Percentiles rank a stretch among this genome's conserved stretches.
Conservation (phyloP, 1,284 basidiomycete genomes). For the Ceratobasidium sp. region DNA sequence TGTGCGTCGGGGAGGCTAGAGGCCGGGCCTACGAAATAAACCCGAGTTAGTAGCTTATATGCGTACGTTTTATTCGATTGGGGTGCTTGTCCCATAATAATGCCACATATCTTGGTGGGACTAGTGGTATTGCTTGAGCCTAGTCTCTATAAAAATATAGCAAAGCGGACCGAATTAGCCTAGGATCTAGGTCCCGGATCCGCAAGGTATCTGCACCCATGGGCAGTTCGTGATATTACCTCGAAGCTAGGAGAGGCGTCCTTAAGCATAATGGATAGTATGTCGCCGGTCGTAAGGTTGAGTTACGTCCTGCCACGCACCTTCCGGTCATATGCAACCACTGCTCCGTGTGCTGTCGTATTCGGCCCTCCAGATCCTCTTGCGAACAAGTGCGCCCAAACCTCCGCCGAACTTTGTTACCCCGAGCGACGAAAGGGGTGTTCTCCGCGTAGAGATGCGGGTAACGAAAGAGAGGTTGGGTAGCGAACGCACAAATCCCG, state of each 20-base stretch:
- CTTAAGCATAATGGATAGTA: conserved; percentile 42
- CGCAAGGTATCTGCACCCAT: conserved; percentile 28
- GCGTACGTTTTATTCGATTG: background rate
- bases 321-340: conserved; percentile 15
- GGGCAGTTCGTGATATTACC: background rate
- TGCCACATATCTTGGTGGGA: conserved; percentile 36
- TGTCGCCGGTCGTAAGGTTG: conserved; percentile 37
- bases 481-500: conserved; percentile 21
- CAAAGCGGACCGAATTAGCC: conserved; percentile 37
- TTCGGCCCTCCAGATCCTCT: conserved; percentile 39
- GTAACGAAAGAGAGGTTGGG: conserved; percentile 30
- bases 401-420: conserved; percentile 31
- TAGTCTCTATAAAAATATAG: conserved; percentile 30
- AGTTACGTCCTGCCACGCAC: no score
- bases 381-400: conserved; percentile 32
- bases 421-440: conserved; percentile 32
- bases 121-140: conserved; percentile 40
- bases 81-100: conserved; percentile 28
- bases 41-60: background rate
- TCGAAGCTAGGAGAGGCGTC: background rate
- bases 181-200: conserved; percentile 28
- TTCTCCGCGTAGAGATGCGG: conserved; percentile 38
- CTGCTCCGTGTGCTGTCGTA: conserved; percentile 4
- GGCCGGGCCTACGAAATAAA: background rate
- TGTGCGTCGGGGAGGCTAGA: conserved; percentile 23